phyloP scores from a whole-genome alignment of 2,329 filamentous ascomycete species.

The Xenosphaeropsis pyriputrescens region DNA sequence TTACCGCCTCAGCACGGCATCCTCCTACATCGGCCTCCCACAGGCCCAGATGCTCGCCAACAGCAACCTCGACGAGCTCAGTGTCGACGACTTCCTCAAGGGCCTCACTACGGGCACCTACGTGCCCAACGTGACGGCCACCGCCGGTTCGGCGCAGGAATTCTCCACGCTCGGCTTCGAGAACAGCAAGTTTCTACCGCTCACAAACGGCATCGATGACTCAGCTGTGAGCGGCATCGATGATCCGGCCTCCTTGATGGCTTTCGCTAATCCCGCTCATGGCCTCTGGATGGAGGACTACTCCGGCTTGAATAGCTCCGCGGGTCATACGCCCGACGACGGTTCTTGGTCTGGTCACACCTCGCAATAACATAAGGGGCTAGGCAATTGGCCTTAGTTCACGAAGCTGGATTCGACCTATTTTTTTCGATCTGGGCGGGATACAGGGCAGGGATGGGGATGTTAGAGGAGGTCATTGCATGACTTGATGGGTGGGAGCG shows the following conservation, averaged over 20 bases:
- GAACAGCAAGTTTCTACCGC: constrained; percentile 26
- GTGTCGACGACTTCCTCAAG: constrained; percentile 41
- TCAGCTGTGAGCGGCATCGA: no score
- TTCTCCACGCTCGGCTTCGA: constrained; percentile 8
- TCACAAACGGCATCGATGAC: constrained; percentile 22
- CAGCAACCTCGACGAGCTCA: constrained; percentile 32
- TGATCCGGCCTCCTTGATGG: constrained; percentile 15
- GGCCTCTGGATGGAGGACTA: constrained; percentile 25
- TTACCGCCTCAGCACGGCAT: constrained; percentile 31
- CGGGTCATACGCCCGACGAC: constrained; percentile 11
- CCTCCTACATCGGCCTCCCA: constrained; percentile 30
- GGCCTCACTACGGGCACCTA: constrained; percentile 7
- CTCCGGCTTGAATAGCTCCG: constrained; percentile 7
- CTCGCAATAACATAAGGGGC: constrained; percentile 17
- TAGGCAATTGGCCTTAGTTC: constrained; percentile 17
- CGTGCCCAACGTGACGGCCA: constrained; percentile 1
- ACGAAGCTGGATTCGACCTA: no score
- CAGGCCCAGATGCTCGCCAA: constrained; percentile 27
- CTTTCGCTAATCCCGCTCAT: constrained; percentile 33
- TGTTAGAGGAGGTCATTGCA: no score
- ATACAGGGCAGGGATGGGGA: no score
- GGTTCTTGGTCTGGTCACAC: constrained; percentile 11
- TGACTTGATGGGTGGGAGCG: no score
- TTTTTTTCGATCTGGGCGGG: no score
- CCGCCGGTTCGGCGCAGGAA: constrained; percentile 5